Evolutionary conservation across 106 monocot genomes (phyloP).

Genomic region (Dioscorea dumetorum): DNA sequence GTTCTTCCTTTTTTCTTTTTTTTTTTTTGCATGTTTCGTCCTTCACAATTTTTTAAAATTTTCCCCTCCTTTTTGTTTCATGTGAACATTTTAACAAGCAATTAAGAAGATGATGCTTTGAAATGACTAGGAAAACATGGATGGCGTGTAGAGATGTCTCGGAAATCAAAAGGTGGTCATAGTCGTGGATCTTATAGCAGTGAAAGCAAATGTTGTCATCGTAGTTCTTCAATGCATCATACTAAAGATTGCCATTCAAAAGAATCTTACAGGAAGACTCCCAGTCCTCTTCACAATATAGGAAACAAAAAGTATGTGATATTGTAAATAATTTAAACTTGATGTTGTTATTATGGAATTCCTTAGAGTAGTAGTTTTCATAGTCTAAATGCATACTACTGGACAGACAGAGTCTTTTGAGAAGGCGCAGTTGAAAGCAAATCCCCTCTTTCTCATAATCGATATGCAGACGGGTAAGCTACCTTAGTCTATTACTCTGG

Average conservation of each 20-base stretch:
- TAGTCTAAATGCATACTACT: neutral
- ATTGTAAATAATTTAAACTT: neutral
- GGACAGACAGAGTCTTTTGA: neutral
- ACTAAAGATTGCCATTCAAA: slow-evolving; percentile 18
- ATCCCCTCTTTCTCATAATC: neutral
- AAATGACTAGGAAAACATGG: slow-evolving; percentile 19
- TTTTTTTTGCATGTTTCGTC: no score
- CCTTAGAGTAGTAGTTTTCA: neutral
- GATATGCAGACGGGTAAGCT: neutral
- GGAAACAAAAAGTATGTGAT: slow-evolving; percentile 10
- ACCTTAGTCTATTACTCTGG: no score
- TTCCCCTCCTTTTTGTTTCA: no score
- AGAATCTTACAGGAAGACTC: slow-evolving; percentile 2
- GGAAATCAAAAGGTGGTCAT: slow-evolving; percentile 11
- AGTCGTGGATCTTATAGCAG: slow-evolving; percentile 6
- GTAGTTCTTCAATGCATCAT: slow-evolving; percentile 14
- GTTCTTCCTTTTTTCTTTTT: no score
- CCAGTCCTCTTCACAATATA: slow-evolving; percentile 8
- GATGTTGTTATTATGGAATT: no score
- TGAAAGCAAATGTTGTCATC: slow-evolving; percentile 18
- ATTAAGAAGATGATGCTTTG: no score
- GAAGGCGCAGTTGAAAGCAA: neutral
- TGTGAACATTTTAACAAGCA: no score
- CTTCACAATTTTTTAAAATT: no score
- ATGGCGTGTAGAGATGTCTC: slow-evolving; percentile 28